phyloP scores from a whole-genome alignment of 176 grass and related monocot species.

The Typha latifolia region DNA sequence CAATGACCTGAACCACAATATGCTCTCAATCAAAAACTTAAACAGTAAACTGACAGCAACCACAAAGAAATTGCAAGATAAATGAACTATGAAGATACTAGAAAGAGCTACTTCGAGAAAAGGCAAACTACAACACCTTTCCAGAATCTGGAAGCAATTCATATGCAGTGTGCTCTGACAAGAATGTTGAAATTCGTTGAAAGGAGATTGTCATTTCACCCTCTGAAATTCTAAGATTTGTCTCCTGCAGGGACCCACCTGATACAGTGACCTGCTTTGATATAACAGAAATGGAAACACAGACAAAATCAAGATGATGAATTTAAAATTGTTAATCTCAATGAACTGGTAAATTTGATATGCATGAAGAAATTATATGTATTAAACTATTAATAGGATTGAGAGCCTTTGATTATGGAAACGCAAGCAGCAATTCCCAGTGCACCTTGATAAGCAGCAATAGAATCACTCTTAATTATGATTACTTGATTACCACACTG shows the following conservation, averaged over 20 bases:
- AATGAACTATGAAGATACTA: not conserved
- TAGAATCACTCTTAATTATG: too few species aligned
- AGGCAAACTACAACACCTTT: slow-evolving; percentile 43
- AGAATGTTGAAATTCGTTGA: slow-evolving; percentile 46
- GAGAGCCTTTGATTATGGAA: too few species aligned
- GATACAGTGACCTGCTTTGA: slow-evolving; percentile 36
- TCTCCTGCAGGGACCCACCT: slow-evolving; percentile 16
- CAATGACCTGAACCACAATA: slow-evolving; percentile 63
- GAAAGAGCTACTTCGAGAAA: not conserved
- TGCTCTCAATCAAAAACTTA: not conserved
- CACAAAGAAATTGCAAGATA: not conserved
- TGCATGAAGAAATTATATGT: too few species aligned
- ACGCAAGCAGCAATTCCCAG: too few species aligned
- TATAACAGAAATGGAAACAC: slow-evolving; percentile 6
- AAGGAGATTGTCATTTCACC: slow-evolving; percentile 54
- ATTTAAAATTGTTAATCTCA: not conserved
- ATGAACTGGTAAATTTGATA: too few species aligned
- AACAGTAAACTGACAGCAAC: not conserved
- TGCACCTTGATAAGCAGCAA: too few species aligned
- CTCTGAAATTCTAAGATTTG: slow-evolving; percentile 51
- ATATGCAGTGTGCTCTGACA: slow-evolving; percentile 68
- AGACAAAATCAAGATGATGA: not conserved
- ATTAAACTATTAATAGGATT: too few species aligned
- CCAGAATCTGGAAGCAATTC: slow-evolving; percentile 93
- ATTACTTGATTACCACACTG: too few species aligned